Evolutionary conservation across 2,329 filamentous ascomycete species (phyloP), one percentile per base, ranked within the genome.

Genomic region (Beauveria bassiana): DNA sequence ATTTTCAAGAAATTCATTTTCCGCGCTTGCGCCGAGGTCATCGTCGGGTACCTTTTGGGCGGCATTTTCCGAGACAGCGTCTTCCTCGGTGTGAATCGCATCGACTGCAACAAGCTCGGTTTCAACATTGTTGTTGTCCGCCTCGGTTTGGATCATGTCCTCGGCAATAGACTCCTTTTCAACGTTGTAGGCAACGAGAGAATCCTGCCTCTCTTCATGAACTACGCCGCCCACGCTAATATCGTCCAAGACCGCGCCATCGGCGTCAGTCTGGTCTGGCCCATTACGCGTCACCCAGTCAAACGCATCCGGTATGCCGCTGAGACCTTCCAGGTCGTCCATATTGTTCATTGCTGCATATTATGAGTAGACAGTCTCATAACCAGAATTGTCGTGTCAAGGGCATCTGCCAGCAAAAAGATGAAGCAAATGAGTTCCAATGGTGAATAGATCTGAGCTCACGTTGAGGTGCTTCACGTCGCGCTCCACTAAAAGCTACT

Each of bases 261-360:
- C 18, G 4, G 43, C 42, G 51, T 22, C 42, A 12, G 28, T 22
- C 16, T 43, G 31, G 31, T 22, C 42, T 47, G 42, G n/a, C 16
- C 7, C 50, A 34, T 55, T 45, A 34, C 51, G 59, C 59, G 51
- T 55, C 51, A 26, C 26, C 51, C 34, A 50, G 24, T 49, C 51
- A 43, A 50, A 50, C 28, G 31, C 16, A 31, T 50, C 43, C 5
- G 46, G 22, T 6, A 16, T 18, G 14, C 16, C 43, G n/a, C 38
- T 28, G 9, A 46, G 40, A 46, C 59, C 51, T 16, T 50, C 45
- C 34, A 43, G 51, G 34, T 22, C 34, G 3, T 52, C 45, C 24
- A 46, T 31, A 22, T 43, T 24, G 31, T 22, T 42, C 59, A 56
- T 61, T 42, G 51, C 59, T 55, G 59, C 59, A 55, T 55, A 24